A percentile compares a stretch with the other conserved stretches of the same genome.
Evolutionary conservation across 306 rosid species (phyloP).

Genomic region (Vigna trinervia): DNA sequence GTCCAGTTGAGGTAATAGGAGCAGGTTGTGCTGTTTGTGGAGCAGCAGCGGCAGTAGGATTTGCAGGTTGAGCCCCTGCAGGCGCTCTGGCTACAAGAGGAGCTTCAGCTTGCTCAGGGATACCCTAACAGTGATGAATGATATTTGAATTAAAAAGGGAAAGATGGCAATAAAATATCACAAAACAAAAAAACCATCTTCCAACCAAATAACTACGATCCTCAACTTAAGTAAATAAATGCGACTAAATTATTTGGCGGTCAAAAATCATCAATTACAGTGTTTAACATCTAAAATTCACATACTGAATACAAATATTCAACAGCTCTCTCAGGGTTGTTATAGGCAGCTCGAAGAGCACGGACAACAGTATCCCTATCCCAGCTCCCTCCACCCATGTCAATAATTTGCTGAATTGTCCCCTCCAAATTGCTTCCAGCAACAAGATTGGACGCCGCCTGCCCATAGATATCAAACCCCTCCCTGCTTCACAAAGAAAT

Average conservation of each 20-base stretch:
- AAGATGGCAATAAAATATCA: background rate
- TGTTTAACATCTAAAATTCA: conserved; percentile 19
- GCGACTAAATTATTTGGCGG: background rate
- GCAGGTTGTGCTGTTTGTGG: conserved; percentile 66
- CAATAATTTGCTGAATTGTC: conserved; percentile 71
- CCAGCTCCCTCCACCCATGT: conserved; percentile 91
- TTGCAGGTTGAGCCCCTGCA: conserved; percentile 49
- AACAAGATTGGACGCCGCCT: conserved; percentile 78
- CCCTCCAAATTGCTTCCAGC: conserved; percentile 79
- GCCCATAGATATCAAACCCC: conserved; percentile 62
- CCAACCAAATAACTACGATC: background rate
- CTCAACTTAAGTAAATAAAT: background rate
- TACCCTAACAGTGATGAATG: conserved; percentile 57
- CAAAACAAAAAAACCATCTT: background rate
- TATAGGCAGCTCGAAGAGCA: conserved; percentile 87
- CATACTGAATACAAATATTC: conserved; percentile 84
- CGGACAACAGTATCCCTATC: conserved; percentile 80
- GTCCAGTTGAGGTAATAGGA: conserved; percentile 63
- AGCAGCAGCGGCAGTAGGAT: conserved; percentile 60
- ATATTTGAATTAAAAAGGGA: background rate
- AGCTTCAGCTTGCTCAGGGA: conserved; percentile 82
- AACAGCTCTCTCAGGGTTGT: conserved; percentile 91
- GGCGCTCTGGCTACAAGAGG: conserved; percentile 62
- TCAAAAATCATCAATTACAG: background rate
- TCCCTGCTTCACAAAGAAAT: conserved; percentile 55